A percentile compares a stretch with the other conserved stretches of the same genome.
These are phyloP conservation scores for Jamesozyma lodderae DNA, from an alignment of 805 yeast genomes.

Conservation along the genomic window DNA sequence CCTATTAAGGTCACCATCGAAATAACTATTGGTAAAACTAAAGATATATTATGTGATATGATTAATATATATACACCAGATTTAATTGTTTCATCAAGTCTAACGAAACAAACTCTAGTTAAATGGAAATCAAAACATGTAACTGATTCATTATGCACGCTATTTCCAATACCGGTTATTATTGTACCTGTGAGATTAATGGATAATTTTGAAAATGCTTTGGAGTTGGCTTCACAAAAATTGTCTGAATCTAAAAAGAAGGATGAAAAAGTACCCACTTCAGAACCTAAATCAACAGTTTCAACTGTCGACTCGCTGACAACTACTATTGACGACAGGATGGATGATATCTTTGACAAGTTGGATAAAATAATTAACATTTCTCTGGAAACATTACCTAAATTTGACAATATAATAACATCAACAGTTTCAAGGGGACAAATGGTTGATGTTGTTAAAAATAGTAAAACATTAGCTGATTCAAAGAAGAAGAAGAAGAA, in stretches of 20 bases:
- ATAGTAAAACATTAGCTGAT: no score
- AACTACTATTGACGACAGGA: no score
- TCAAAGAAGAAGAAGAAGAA: no score
- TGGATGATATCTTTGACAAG: background rate
- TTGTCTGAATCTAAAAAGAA: background rate
- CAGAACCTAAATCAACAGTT: background rate
- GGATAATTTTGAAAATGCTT: conserved; percentile 19
- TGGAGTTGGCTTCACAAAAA: conserved; percentile 4
- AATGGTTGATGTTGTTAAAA: no score
- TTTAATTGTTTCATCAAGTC: conserved; percentile 20
- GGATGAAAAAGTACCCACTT: background rate
- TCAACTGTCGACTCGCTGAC: no score
- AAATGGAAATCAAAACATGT: conserved; percentile 20
- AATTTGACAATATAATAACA: no score
- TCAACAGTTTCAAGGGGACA: no score
- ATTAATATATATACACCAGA: conserved; percentile 29
- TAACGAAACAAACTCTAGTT: conserved; percentile 10
- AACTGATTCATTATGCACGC: conserved; percentile 20
- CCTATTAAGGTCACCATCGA: conserved; percentile 29
- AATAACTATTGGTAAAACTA: conserved; percentile 24
- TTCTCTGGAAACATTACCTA: background rate
- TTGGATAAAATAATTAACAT: background rate
- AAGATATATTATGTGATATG: conserved; percentile 21
- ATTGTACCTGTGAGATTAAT: conserved; percentile 25
- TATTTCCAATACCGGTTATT: conserved; percentile 25